Conservation (phyloP, 1,284 basidiomycete genomes). For the Heterobasidion occidentale region DNA sequence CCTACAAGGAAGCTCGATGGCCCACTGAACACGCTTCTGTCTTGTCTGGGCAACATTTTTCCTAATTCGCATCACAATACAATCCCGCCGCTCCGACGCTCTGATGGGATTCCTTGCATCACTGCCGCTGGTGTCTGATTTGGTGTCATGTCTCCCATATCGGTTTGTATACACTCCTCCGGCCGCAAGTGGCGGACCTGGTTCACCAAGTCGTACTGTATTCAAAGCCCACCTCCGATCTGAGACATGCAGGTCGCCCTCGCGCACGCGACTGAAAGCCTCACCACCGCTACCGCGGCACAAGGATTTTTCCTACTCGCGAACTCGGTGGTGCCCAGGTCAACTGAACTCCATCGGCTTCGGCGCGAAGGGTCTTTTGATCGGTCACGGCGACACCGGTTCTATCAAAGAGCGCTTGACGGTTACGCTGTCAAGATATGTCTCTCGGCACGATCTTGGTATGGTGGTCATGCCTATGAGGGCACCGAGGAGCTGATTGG, state of each 20-base stretch:
- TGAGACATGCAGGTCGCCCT: background rate
- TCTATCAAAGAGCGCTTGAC: constrained; percentile 20
- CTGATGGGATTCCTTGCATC: background rate
- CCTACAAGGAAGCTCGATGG: background rate
- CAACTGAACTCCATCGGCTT: constrained; percentile 16
- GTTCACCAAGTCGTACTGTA: background rate
- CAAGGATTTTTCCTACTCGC: constrained; percentile 12
- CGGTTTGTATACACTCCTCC: background rate
- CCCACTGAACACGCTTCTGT: no score
- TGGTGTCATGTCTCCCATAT: background rate
- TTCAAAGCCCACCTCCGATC: background rate
- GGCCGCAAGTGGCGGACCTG: background rate
- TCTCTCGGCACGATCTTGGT: background rate
- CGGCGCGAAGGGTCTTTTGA: constrained; percentile 21
- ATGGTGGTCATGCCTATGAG: constrained; percentile 14
- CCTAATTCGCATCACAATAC: background rate
- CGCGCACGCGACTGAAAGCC: background rate
- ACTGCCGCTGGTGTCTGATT: background rate
- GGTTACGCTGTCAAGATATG: background rate
- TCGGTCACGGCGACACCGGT: constrained; percentile 13
- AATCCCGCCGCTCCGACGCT: background rate
- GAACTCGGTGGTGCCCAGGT: constrained; percentile 16
- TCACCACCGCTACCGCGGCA: background rate
- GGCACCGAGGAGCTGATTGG: constrained; percentile 20
- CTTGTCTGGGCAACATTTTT: background rate